Evolutionary conservation across 176 grass and related monocot species (phyloP).

Genomic region (Oryza glaberrima): DNA sequence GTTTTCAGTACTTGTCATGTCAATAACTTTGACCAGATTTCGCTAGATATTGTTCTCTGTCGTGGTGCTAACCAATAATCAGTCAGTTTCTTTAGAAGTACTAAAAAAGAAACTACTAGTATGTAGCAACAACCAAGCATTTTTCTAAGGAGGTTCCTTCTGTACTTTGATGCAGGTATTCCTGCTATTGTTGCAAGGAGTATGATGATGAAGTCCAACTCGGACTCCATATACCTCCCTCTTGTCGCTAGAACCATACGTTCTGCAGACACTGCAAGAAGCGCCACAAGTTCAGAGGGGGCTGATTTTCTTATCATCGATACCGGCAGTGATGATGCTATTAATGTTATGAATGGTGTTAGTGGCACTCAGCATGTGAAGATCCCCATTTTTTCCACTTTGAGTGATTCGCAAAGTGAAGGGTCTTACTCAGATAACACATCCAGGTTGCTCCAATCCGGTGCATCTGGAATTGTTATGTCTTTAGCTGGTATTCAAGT

Average conservation of each 20-base stretch:
- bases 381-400: constrained; percentile 78
- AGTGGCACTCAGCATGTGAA: constrained; percentile 59
- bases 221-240: constrained; percentile 91
- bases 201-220: constrained; percentile 99
- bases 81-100: neutral
- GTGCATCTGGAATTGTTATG: constrained; percentile 77
- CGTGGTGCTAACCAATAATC: neutral
- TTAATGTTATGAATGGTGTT: constrained; percentile 39
- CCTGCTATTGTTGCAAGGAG: constrained; percentile 90
- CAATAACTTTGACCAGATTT: neutral
- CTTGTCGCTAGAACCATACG: constrained; percentile 83
- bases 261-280: constrained; percentile 65
- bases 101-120: neutral
- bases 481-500: constrained; percentile 60
- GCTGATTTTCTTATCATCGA: constrained; percentile 94
- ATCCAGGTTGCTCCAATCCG: constrained; percentile 73
- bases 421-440: constrained; percentile 55
- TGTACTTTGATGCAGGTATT: constrained; percentile 69
- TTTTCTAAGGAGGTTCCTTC: constrained; percentile 6
- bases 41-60: neutral
- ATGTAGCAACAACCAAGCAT: neutral
- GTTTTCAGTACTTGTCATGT: neutral
- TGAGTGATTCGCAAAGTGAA: constrained; percentile 45
- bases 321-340: constrained; percentile 36
- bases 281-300: constrained; percentile 77